Conservation (phyloP, 192 early-diverging fungal species). For the Geranomyces michiganensis region DNA sequence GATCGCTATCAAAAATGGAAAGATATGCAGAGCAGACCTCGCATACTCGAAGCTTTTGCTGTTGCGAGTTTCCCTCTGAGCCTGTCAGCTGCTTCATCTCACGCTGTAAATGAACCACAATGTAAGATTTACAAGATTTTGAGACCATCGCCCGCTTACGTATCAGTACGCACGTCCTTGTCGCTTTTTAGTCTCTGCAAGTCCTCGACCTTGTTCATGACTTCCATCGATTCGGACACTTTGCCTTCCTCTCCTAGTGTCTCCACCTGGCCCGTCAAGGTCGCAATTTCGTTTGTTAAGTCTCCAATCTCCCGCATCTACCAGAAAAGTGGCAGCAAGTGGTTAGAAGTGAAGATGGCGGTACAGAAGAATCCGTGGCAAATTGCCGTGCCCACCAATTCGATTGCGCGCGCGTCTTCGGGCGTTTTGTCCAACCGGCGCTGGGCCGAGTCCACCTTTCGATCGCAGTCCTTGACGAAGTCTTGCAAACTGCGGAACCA, state of each 20-base stretch:
- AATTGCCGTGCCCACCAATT: conserved; percentile 36
- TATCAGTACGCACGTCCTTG: conserved; percentile 43
- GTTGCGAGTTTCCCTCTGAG: conserved; percentile 49
- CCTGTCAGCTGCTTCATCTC: conserved; percentile 46
- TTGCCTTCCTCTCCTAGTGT: conserved; percentile 55
- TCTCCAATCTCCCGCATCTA: conserved; percentile 41
- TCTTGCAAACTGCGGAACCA: conserved; percentile 46
- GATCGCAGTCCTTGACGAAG: conserved; percentile 56
- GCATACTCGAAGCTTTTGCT: conserved; percentile 61
- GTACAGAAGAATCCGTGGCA: not conserved
- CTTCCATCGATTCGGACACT: conserved; percentile 48
- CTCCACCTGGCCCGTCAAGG: conserved; percentile 48
- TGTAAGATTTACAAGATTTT: too few species aligned
- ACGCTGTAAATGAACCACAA: conserved; percentile 36
- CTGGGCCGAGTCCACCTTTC: conserved; percentile 50
- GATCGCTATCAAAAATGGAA: conserved; percentile 55
- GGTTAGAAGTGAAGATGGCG: not conserved
- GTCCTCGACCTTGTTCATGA: conserved; percentile 48
- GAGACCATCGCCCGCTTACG: too few species aligned
- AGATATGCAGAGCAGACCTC: conserved; percentile 59
- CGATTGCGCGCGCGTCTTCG: conserved; percentile 41
- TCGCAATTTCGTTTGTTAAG: conserved; percentile 40
- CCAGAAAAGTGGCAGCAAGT: too few species aligned
- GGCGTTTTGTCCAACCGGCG: conserved; percentile 55
- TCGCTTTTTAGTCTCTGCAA: conserved; percentile 46